phyloP scores from a whole-genome alignment of 208 protist genomes.

The Jaenimonas drosophilae region DNA sequence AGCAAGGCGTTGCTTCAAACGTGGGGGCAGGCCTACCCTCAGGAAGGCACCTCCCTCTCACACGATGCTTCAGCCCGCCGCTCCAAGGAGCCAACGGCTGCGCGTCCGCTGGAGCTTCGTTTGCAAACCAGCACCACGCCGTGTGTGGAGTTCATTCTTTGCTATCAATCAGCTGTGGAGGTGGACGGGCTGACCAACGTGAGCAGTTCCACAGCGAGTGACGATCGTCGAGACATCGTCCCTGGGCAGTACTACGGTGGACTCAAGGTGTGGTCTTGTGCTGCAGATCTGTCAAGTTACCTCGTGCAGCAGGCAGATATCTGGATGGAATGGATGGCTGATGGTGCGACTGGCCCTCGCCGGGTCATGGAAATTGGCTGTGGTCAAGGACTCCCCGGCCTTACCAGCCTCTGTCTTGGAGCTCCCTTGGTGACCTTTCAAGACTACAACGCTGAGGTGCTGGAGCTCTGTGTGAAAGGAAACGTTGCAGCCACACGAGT shows the following conservation, averaged over 20 bases:
- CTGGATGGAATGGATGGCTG: not conserved
- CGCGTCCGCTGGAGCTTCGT: no score
- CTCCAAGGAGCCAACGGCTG: no score
- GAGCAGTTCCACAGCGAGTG: not conserved
- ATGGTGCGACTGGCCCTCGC: no score
- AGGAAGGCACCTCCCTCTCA: no score
- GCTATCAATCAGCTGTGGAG: conserved; percentile 23
- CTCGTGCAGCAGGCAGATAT: conserved; percentile 21
- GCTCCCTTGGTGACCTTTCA: conserved; percentile 52
- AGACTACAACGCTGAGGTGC: conserved; percentile 85
- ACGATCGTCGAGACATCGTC: conserved; percentile 61
- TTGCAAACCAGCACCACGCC: no score
- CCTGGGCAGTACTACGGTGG: conserved; percentile 82
- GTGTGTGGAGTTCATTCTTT: conserved; percentile 8
- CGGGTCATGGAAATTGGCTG: conserved; percentile 69
- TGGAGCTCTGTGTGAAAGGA: conserved; percentile 53
- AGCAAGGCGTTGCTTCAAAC: no score
- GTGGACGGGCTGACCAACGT: conserved; percentile 12
- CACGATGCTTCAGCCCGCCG: no score
- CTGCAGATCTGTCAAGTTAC: conserved; percentile 41
- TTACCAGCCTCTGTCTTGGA: conserved; percentile 53
- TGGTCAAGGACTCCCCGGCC: conserved; percentile 61
- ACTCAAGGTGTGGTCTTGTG: conserved; percentile 87
- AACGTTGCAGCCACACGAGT: conserved; percentile 55
- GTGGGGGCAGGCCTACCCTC: no score